Base-by-base conservation (phyloP, 768 basidiomycete species). In the Mycena crocata region DNA sequence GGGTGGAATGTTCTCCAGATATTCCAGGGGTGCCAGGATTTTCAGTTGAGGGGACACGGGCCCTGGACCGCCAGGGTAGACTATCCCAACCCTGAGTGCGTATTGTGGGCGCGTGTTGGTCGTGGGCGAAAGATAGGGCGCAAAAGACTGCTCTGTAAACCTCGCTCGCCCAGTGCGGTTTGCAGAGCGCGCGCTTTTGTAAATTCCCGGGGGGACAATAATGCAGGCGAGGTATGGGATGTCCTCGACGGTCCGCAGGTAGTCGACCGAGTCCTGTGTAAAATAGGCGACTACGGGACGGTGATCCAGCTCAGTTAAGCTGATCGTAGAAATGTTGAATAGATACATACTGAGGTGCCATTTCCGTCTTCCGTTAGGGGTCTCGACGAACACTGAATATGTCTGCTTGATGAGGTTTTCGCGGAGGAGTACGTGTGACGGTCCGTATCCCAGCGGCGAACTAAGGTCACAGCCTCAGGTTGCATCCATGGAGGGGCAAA, bases 351-450 rank as follows among this genome's bases (percentile, higher is more conserved):
- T 93, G 34, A 94, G 83, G 71, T 94, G 92, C 92, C 92, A 93
- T 71, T 94, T 94, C 68, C 89, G 84, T 62, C 86, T 85, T n/a
- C 91, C 91, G 60, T 82, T 78, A 23, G 84, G 71, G 3, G 87
- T 89, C n/a, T 90, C 84, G 39, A 93, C 90, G 70, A 84, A 91
- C 31, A 92, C 92, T 10, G 91, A 93, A 74, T 92, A 94, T 0
- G 92, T 93, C 75, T 94, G 92, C 73, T 93, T 93, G 62, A 92
- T 84, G 31, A 93, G 83, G 52, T 84, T 83, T 39, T 85, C 79
- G 49, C 84, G 81, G 24, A 71, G 71, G 31, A 72, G 72, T 24
- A 78, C 80, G 63, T 75, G 75, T 62, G 62, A 58, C 24, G 73
- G 72, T 9, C 64, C 59, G 50, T 72, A 63, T 46, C 64, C 73